Base-by-base conservation (phyloP, 2,329 filamentous ascomycete genomes). In the Xylariaceae sp. region DNA sequence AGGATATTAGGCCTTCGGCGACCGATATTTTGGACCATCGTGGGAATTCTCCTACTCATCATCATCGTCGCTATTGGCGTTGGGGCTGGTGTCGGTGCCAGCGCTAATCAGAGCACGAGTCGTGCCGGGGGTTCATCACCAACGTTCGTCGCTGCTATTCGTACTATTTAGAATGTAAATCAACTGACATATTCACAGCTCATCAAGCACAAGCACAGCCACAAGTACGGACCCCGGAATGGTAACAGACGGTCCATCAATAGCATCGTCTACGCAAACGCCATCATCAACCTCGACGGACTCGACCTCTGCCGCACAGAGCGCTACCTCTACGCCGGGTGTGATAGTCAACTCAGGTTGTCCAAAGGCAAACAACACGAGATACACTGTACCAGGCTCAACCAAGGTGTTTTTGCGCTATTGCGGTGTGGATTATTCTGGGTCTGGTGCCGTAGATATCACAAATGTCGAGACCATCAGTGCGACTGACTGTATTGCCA, bases 381-480 rank as follows among this genome's bases (percentile, higher is more conserved):
- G 68, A n/a, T 78, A 74, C 57, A 47, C 63, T 19, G 73, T 75
- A 1, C 69, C 73, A 1, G 67, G 69, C 9, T 73, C 72, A 3
- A 60, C 68, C 7, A 73, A 71, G 54, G 61, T 53, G 9, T 79
- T 79, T 64, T 57, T 72, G 18, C 74, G 73, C 6, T 47, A 73
- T 16, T 79, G 76, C 60, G 75, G 74, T 31, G 60, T 77, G 49
- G 76, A 79, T 62, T 77, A 74, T 59, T 69, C 64, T 53, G 69
- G 70, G n/a, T 54, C 51, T 19, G 62, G 65, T 10, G 64, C 64
- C 2, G 53, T 58, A 6, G 64, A 67, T 28, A 45, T 69, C 16
- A 53, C 55, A 74, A 62, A 63, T 43, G 66, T 73, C 18, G 64
- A 63, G 51, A 73, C 72, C 1, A 62, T 66, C 45, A 74, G 59